phyloP scores from a whole-genome alignment of 208 protist species.

The Leishmania tropica region DNA sequence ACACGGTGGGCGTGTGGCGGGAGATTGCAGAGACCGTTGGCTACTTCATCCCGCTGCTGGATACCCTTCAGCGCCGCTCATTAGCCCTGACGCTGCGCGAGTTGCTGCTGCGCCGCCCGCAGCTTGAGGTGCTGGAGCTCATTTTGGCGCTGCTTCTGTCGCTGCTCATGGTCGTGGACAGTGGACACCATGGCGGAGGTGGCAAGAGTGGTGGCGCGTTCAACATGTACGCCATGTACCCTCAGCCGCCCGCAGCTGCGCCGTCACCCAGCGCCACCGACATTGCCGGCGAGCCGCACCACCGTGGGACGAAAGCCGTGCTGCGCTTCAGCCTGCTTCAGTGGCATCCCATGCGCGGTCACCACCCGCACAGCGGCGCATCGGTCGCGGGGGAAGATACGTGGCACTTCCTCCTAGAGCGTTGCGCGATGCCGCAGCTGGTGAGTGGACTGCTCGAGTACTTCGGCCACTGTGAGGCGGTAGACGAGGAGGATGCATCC shows the following conservation, averaged over 20 bases:
- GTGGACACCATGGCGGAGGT: not conserved
- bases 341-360: constrained; percentile 15
- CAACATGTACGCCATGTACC: constrained; percentile 35
- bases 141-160: constrained; percentile 47
- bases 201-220: constrained; percentile 6
- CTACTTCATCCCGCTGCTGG: constrained; percentile 47
- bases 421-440: constrained; percentile 47
- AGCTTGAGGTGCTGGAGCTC: constrained; percentile 38
- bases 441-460: constrained; percentile 40
- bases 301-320: not conserved
- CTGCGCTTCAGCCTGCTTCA: constrained; percentile 22
- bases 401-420: constrained; percentile 26
- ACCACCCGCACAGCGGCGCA: not conserved
- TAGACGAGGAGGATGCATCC: constrained; percentile 28
- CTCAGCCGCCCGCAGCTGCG: constrained; percentile 15
- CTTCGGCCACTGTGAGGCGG: constrained; percentile 23
- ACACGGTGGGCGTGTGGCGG: constrained; percentile 40
- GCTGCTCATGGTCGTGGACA: constrained; percentile 20
- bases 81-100: constrained; percentile 48
- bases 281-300: not conserved
- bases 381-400: constrained; percentile 10
- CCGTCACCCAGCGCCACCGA: not conserved
- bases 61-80: constrained; percentile 58
- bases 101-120: constrained; percentile 37
- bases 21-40: constrained; percentile 48